Percentiles rank a stretch among this genome's conserved stretches.
Evolutionary conservation across 164 flowering plant species (phyloP).

Genomic region (Houttuynia cordata): DNA sequence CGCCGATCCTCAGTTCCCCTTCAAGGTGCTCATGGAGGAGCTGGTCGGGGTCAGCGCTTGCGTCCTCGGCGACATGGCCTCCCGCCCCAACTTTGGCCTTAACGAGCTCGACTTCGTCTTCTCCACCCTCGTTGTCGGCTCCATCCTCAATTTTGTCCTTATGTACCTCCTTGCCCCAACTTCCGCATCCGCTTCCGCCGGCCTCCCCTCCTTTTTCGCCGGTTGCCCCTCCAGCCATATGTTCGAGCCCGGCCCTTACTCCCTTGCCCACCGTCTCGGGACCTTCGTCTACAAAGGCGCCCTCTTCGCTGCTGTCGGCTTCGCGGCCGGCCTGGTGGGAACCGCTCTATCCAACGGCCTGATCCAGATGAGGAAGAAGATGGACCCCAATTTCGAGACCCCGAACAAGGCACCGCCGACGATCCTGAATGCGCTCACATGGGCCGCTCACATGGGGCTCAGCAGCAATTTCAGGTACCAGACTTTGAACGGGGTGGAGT

Average conservation of each 20-base stretch:
- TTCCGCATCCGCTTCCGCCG: constrained; percentile 15
- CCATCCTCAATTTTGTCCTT: constrained; percentile 70
- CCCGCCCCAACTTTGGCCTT: constrained; percentile 93
- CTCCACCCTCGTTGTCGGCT: constrained; percentile 85
- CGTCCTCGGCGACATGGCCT: constrained; percentile 85
- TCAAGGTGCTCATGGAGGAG: constrained; percentile 94
- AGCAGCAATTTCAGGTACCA: constrained; percentile 89
- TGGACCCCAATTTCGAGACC: constrained; percentile 77
- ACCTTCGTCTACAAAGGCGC: constrained; percentile 79
- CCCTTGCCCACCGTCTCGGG: constrained; percentile 42
- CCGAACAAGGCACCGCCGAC: constrained; percentile 89
- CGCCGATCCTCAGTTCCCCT: constrained; percentile 93
- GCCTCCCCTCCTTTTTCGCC: constrained; percentile 54
- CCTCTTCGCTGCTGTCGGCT: constrained; percentile 74
- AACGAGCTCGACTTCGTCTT: constrained; percentile 93
- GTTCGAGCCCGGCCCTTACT: constrained; percentile 73
- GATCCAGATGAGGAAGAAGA: constrained; percentile 70
- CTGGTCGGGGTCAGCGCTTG: constrained; percentile 71
- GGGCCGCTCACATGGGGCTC: constrained; percentile 88
- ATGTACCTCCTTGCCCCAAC: constrained; percentile 88
- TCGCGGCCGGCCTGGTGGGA: constrained; percentile 87
- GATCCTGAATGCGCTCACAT: constrained; percentile 63
- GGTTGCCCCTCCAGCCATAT: constrained; percentile 71
- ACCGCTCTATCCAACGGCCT: constrained; percentile 80
- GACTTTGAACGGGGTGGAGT: constrained; percentile 77